A percentile compares a stretch with the other conserved stretches of the same genome.
These are phyloP conservation scores for Aspergillus ibericus DNA, from an alignment of 2,329 filamentous ascomycete genomes.

Conservation along the genomic window DNA sequence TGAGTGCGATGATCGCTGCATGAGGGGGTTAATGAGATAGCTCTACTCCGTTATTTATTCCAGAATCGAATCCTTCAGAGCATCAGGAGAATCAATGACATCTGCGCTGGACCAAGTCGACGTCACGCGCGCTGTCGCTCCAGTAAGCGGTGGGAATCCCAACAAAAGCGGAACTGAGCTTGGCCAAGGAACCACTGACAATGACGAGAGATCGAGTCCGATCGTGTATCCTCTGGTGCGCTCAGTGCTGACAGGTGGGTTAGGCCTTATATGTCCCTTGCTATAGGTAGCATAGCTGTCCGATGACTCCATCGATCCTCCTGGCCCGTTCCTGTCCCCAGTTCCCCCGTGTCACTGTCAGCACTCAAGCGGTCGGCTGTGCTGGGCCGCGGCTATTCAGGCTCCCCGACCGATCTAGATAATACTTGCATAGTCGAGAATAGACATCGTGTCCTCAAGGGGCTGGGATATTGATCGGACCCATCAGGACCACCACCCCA, in stretches of 20 bases:
- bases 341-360: neutral
- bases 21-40: neutral
- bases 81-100: too few relatives aligned
- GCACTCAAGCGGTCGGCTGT: neutral
- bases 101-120: too few relatives aligned
- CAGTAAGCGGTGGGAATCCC: neutral
- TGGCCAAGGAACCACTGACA: neutral
- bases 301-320: neutral
- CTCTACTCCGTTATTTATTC: too few relatives aligned
- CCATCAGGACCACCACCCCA: neutral
- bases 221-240: too few relatives aligned
- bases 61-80: neutral
- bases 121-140: neutral
- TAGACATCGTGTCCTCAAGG: neutral
- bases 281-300: neutral
- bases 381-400: neutral
- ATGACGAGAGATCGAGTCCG: too few relatives aligned
- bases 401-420: neutral
- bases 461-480: neutral
- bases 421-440: neutral
- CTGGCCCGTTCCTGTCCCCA: neutral
- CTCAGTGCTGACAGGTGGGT: too few relatives aligned
- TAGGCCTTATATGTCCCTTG: neutral
- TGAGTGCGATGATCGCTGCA: neutral
- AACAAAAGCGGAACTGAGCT: conserved; percentile 9